Conservation (phyloP, 805 yeast species). For the Sugiyamaella lignohabitans region DNA sequence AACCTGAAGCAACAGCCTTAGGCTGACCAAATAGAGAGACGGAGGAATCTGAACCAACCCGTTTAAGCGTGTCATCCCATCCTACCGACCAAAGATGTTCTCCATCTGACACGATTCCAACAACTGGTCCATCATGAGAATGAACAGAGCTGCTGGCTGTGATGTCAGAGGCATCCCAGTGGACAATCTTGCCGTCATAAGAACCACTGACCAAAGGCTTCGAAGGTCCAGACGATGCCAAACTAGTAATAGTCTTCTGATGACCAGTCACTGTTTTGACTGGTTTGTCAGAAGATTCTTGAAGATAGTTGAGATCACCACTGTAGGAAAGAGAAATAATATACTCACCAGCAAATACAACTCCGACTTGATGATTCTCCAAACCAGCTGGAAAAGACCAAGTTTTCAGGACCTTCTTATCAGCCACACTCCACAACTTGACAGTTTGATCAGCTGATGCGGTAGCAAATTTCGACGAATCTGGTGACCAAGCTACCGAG, state of each 20-base stretch:
- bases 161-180: slow-evolving; percentile 44
- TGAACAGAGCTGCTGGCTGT: slow-evolving; percentile 35
- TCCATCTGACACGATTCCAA: slow-evolving; percentile 39
- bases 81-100: slow-evolving; percentile 50
- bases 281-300: slow-evolving; percentile 31
- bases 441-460: slow-evolving; percentile 77
- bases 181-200: slow-evolving; percentile 67
- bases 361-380: slow-evolving; percentile 73
- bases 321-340: slow-evolving; percentile 61
- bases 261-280: slow-evolving; percentile 58
- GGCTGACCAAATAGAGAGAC: slow-evolving; percentile 45
- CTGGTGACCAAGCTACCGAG: slow-evolving; percentile 62
- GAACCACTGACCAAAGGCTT: slow-evolving; percentile 54
- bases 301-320: slow-evolving; percentile 66
- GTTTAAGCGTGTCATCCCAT: slow-evolving; percentile 79
- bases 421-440: slow-evolving; percentile 50
- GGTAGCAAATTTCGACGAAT: slow-evolving; percentile 56
- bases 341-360: slow-evolving; percentile 54
- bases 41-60: slow-evolving; percentile 20
- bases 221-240: slow-evolving; percentile 30
- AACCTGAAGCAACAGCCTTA: slow-evolving; percentile 36
- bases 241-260: slow-evolving; percentile 70
- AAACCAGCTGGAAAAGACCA: slow-evolving; percentile 48
- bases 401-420: slow-evolving; percentile 38
- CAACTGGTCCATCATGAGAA: slow-evolving; percentile 62